Evolutionary conservation across 208 protist species (phyloP), one percentile per base, ranked within the genome.

Genomic region (Perkinsela sp.): DNA sequence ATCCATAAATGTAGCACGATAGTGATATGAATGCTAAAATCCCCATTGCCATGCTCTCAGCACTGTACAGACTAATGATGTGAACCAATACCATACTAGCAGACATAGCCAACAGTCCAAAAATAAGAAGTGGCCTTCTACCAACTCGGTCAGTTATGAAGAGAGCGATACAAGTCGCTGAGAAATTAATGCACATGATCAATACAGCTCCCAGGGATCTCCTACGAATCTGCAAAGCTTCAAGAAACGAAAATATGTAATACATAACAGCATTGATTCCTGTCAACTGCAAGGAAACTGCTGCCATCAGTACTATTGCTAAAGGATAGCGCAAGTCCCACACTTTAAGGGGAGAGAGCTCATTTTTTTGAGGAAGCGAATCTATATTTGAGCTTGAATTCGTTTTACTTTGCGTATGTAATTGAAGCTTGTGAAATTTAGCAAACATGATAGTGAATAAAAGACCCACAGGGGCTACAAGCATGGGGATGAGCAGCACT

Each of bases 101-200:
- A 6, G 40, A n/a, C 40, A 57, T 57, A n/a, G 40, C 40, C 22
- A 57, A 6, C 22, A 57, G 22, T 6, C 40, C 40, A n/a, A 57
- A n/a, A n/a, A 57, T n/a, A 57, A 57, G 40, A n/a, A 57, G 22
- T n/a, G 40, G 40, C 40, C 40, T 57, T 57, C 40, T 57, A n/a
- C 40, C 40, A 57, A 57, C 40, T 57, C 40, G 40, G 22, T 57
- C 40, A 57, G 40, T 22, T n/a, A 57, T 57, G 22, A 57, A 6
- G 13, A 57, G 40, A 57, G 40, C 13, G 6, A 57, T 6, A 6
- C 6, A 57, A 22, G 40, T 57, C 22, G 40, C 40, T 22, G 40
- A 57, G 40, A 57, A 57, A 22, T 57, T 57, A n/a, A 57, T 22
- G 22, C 6, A 22, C 40, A 57, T 57, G 22, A 57, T 57, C 13